phyloP scores from a whole-genome alignment of 2,329 filamentous ascomycete genomes.

The Cladobotryum mycophilum region DNA sequence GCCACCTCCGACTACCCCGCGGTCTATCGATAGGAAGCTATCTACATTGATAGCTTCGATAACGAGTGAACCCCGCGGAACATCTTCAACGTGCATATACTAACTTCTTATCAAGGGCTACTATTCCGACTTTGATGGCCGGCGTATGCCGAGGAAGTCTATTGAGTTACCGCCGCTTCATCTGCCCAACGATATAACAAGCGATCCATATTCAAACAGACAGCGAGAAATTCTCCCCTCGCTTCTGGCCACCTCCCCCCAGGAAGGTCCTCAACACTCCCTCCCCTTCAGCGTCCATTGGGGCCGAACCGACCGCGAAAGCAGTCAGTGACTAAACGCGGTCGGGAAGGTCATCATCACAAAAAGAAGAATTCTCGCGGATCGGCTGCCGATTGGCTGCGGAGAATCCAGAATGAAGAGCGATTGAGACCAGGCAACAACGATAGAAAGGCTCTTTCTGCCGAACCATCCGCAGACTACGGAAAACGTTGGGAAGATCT shows the following conservation, averaged over 20 bases:
- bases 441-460: conserved; percentile 77
- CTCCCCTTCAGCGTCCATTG: conserved; percentile 69
- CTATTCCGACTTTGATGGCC: conserved; percentile 64
- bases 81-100: neutral
- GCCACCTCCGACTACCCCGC: conserved; percentile 16
- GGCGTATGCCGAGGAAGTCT: conserved; percentile 57
- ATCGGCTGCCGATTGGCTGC: conserved; percentile 62
- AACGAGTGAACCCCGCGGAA: conserved; percentile 4
- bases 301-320: conserved; percentile 72
- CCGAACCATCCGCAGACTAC: conserved; percentile 74
- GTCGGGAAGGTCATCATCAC: conserved; percentile 69
- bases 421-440: conserved; percentile 61
- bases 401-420: conserved; percentile 53
- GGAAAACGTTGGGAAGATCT: conserved; percentile 95
- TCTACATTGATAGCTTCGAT: conserved; percentile 4
- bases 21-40: conserved; percentile 20
- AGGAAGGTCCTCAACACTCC: conserved; percentile 80
- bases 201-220: conserved; percentile 61
- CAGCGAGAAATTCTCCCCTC: conserved; percentile 76
- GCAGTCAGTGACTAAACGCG: conserved; percentile 76
- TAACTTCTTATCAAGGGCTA: conserved; percentile 44
- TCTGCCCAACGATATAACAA: conserved; percentile 55
- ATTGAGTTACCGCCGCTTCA: conserved; percentile 70
- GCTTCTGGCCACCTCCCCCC: conserved; percentile 73
- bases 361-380: conserved; percentile 62